Conservation (phyloP, 2,329 filamentous ascomycete species). For the Botrytis tulipae region DNA sequence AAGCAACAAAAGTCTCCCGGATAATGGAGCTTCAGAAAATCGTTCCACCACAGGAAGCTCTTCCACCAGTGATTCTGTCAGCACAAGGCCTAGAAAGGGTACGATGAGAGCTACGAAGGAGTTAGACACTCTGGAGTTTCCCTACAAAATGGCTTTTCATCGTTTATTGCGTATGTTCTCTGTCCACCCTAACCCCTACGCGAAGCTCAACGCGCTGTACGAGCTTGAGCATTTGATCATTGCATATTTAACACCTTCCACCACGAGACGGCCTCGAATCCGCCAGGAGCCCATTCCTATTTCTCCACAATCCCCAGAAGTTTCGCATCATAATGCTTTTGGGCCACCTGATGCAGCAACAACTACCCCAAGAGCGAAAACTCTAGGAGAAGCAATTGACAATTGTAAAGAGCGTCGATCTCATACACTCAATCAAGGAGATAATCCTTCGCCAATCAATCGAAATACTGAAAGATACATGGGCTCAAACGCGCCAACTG, state of each 20-base stretch:
- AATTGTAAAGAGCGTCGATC: constrained; percentile 68
- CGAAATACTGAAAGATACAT: constrained; percentile 72
- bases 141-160: constrained; percentile 76
- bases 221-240: constrained; percentile 81
- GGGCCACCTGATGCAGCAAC: constrained; percentile 30
- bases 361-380: constrained; percentile 43
- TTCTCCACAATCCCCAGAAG: constrained; percentile 57
- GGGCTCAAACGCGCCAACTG: constrained; percentile 46
- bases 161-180: constrained; percentile 82
- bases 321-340: constrained; percentile 36
- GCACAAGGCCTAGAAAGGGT: constrained; percentile 26
- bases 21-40: constrained; percentile 28
- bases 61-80: constrained; percentile 32
- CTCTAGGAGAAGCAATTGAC: constrained; percentile 65
- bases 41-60: constrained; percentile 35
- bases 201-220: constrained; percentile 78
- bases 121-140: constrained; percentile 56
- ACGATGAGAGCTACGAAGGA: constrained; percentile 30
- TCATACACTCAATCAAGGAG: constrained; percentile 48
- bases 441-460: constrained; percentile 67
- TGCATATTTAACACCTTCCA: constrained; percentile 64
- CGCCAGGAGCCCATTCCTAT: constrained; percentile 34
- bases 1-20: constrained; percentile 27
- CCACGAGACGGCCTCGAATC: constrained; percentile 37
- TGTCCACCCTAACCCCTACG: constrained; percentile 81